Percentiles rank a stretch among this genome's conserved stretches.
Conservation (phyloP, 1,139 yeast species). For the Protomyces pachydermus region DNA sequence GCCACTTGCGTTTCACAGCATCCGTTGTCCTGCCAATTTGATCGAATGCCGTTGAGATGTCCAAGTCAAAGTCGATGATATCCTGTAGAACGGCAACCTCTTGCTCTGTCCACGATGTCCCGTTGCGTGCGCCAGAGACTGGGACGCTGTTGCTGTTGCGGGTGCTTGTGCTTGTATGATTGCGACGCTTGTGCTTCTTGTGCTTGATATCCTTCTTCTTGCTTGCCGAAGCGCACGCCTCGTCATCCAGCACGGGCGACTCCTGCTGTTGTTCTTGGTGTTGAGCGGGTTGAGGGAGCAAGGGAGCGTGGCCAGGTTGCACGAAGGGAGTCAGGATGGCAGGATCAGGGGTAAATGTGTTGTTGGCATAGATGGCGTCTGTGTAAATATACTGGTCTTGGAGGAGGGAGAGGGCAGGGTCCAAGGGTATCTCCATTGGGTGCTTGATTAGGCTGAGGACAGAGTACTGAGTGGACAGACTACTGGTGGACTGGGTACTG, state of each 20-base stretch:
- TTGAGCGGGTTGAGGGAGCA: not conserved
- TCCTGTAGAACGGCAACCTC: not conserved
- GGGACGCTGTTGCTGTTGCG: not conserved
- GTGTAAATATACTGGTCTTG: not conserved
- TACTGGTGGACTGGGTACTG: not conserved
- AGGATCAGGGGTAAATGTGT: not conserved
- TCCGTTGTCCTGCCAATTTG: constrained; percentile 14
- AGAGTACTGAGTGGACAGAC: not conserved
- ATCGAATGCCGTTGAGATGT: constrained; percentile 2
- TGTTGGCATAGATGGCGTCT: not conserved
- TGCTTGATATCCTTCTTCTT: not conserved
- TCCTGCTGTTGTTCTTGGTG: not conserved
- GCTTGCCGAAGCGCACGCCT: not conserved
- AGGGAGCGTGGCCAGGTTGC: not conserved
- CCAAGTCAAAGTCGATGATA: not conserved
- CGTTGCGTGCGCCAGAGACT: constrained; percentile 11
- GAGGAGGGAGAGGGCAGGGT: not conserved
- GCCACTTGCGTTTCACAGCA: constrained; percentile 23
- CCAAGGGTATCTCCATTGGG: not conserved
- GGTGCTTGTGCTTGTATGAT: not conserved
- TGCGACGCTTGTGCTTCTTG: not conserved
- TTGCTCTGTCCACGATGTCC: constrained; percentile 15
- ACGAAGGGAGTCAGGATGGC: not conserved
- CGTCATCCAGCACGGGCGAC: not conserved
- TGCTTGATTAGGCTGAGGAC: not conserved